A percentile compares a stretch with the other conserved stretches of the same genome.
Evolutionary conservation across 2,329 filamentous ascomycete genomes (phyloP).

Genomic region (Monilinia laxa): DNA sequence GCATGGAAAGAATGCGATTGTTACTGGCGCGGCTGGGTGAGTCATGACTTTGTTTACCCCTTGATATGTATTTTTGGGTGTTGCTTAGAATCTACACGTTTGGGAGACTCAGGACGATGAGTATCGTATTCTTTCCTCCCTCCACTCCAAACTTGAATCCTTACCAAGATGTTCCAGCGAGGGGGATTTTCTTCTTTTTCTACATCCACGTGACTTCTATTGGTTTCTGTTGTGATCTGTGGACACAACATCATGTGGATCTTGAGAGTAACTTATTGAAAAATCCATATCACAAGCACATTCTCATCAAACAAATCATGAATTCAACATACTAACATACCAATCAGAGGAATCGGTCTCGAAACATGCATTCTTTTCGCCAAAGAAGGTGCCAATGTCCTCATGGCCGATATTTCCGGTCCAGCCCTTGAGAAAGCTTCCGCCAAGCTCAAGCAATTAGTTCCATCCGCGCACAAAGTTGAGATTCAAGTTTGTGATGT

Average conservation of each 20-base stretch:
- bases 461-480: slow-evolving; percentile 52
- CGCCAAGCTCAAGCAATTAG: slow-evolving; percentile 58
- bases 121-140: not conserved
- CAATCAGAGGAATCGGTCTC: slow-evolving; percentile 65
- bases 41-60: slow-evolving; percentile 34
- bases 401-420: slow-evolving; percentile 69
- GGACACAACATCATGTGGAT: not conserved
- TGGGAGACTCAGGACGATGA: not conserved
- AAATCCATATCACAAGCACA: not conserved
- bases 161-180: not conserved
- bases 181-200: no score
- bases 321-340: slow-evolving; percentile 1
- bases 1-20: slow-evolving; percentile 47
- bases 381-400: slow-evolving; percentile 67
- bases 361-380: slow-evolving; percentile 73
- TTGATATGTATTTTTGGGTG: not conserved
- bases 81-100: not conserved
- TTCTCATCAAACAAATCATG: not conserved
- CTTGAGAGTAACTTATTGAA: not conserved
- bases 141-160: not conserved
- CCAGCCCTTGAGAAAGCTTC: slow-evolving; percentile 62
- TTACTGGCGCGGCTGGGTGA: slow-evolving; percentile 70
- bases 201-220: slow-evolving; percentile 11
- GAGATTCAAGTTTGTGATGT: slow-evolving; percentile 60
- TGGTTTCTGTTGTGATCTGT: not conserved